Base-by-base conservation (phyloP, 345 rosid genomes). In the Cardamine chenopodiifolia region DNA sequence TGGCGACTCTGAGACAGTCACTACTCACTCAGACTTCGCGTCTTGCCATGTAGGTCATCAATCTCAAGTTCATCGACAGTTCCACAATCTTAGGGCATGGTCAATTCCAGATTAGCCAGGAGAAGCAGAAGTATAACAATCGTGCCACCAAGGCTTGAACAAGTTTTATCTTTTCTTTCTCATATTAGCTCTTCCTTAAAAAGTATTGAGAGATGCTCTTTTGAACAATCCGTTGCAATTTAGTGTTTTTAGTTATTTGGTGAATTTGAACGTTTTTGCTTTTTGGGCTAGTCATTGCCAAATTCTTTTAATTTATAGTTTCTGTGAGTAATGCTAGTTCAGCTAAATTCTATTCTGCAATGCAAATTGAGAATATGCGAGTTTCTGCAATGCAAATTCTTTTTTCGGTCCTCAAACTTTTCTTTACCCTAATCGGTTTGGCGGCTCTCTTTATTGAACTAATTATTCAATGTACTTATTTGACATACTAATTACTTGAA, bases 21-120 rank as follows among this genome's bases (percentile, higher is more conserved):
- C 77, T 91, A 20, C 86, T 89, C 29, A 80, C 74, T 4, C 97
- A 90, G 83, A 90, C 97, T 8, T 89, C 97, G 11, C 85, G 97
- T 23, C 42, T 85, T 48, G 95, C 97, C 10, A 64, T 85, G 8
- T 95, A 91, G 71, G 84, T 79, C 45, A 87, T 91, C 79, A 91
- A 82, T 3, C 80, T 91, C 78, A 91, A 91, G 90, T 91, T 91
- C 74, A 80, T 91, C 0, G 92, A 87, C 59, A 89, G 95, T 4
- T 83, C 92, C 4, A 85, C 92, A 4, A 85, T 78, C 56, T 63
- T 64, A 18, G 96, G 96, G 8, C 92, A 90, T 75, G 97, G 95
- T 14, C 84, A 81, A 50, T 91, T 89, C 90, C 95, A 91, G 86
- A 84, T 91, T 3, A 72, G 82, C 17, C 73, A 78, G 72, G 97